phyloP scores from a whole-genome alignment of 441 rosid genomes.

The Gossypium davidsonii region DNA sequence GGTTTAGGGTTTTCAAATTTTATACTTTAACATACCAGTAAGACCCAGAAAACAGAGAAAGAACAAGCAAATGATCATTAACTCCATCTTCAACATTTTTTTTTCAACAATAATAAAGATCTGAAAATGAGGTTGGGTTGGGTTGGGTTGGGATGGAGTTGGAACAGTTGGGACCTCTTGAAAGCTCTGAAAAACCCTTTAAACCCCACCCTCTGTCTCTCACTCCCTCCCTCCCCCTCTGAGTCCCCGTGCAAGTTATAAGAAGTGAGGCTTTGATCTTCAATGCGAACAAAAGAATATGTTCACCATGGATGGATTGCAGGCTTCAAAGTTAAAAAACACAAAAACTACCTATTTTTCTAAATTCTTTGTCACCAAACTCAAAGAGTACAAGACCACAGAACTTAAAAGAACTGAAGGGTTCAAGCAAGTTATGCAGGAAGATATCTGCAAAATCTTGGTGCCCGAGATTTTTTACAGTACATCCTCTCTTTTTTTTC shows the following conservation, averaged over 20 bases:
- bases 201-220: not conserved
- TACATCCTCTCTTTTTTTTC: too few species aligned
- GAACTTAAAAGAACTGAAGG: not conserved
- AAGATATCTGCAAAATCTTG: not conserved
- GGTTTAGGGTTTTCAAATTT: not conserved
- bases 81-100: conserved; percentile 34
- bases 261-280: not conserved
- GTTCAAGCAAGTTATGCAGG: not conserved
- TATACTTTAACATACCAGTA: conserved; percentile 35
- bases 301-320: not conserved
- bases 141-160: not conserved
- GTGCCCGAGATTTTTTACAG: not conserved
- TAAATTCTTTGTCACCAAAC: not conserved
- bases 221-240: not conserved
- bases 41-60: conserved; percentile 38
- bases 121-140: not conserved
- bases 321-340: not conserved
- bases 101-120: not conserved
- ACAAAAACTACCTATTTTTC: not conserved
- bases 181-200: not conserved
- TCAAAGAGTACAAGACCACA: not conserved
- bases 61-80: conserved; percentile 27
- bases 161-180: not conserved
- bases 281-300: not conserved
- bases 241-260: not conserved